These are phyloP conservation scores for Debaryomycetaceae sp. DNA, from an alignment of 1,139 yeast species.

Conservation along the genomic window DNA sequence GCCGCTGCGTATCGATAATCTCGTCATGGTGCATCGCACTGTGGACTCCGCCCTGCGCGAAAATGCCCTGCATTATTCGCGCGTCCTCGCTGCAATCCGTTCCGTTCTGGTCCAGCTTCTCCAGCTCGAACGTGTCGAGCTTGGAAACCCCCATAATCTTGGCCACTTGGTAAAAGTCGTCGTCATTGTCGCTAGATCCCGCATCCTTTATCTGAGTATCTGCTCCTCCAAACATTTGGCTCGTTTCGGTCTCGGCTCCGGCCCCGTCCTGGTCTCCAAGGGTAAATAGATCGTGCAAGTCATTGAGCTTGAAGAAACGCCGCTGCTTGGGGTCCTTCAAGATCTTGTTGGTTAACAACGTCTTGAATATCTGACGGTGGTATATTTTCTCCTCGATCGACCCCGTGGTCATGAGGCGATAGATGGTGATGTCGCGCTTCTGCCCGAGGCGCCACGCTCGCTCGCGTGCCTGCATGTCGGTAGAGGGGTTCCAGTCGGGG, in stretches of 20 bases:
- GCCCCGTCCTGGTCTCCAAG: constrained; percentile 64
- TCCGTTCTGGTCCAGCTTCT: constrained; percentile 17
- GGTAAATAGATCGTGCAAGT: constrained; percentile 79
- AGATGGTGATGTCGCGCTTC: constrained; percentile 85
- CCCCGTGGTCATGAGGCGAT: constrained; percentile 87
- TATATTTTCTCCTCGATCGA: constrained; percentile 94
- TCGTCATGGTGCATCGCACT: constrained; percentile 74
- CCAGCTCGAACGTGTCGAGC: constrained; percentile 39
- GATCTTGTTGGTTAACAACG: constrained; percentile 85
- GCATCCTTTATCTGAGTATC: constrained; percentile 24
- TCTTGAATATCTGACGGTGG: constrained; percentile 93
- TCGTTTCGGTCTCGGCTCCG: constrained; percentile 59
- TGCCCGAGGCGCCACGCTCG: constrained; percentile 97
- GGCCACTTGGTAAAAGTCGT: constrained; percentile 46
- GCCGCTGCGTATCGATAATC: constrained; percentile 44
- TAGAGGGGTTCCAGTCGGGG: constrained; percentile 98
- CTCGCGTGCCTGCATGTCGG: constrained; percentile 94
- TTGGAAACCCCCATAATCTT: constrained; percentile 44
- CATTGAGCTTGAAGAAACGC: constrained; percentile 85
- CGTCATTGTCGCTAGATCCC: constrained; percentile 24
- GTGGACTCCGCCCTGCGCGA: constrained; percentile 64
- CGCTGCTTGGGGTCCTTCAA: constrained; percentile 92
- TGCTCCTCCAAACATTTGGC: constrained; percentile 48
- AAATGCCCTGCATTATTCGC: constrained; percentile 63
- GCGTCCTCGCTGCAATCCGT: constrained; percentile 37